Evolutionary conservation across 441 rosid species (phyloP).

Genomic region (Croton laevigatus): DNA sequence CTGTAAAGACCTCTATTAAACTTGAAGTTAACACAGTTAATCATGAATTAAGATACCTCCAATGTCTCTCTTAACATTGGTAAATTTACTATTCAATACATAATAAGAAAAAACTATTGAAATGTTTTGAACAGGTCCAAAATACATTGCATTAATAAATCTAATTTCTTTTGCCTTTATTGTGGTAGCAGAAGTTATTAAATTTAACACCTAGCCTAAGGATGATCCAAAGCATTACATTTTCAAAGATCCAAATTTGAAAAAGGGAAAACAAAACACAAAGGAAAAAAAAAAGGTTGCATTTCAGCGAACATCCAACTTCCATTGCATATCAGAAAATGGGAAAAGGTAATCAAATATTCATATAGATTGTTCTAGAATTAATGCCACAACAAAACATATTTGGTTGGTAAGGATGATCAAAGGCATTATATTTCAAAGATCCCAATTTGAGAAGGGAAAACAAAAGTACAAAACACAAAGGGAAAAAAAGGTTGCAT

Average conservation of each 20-base stretch:
- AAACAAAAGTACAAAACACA: not conserved
- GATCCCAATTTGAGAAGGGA: not conserved
- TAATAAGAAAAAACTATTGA: not conserved
- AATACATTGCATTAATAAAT: not conserved
- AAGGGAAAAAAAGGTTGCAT: not conserved
- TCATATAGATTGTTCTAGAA: not conserved
- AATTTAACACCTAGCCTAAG: not conserved
- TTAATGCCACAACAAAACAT: not conserved
- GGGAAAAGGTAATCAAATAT: not conserved
- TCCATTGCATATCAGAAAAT: not conserved
- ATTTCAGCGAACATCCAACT: not conserved
- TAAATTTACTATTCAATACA: not conserved
- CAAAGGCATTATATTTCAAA: not conserved
- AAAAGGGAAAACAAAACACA: not conserved
- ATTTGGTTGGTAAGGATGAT: not conserved
- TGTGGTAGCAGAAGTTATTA: not conserved
- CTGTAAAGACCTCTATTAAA: no score
- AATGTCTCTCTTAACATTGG: not conserved
- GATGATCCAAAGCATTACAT: not conserved
- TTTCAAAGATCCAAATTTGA: not conserved
- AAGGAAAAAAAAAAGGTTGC: not conserved
- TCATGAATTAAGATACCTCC: not conserved
- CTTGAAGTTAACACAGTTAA: no score
- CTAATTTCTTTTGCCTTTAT: not conserved
- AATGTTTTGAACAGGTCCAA: not conserved